Evolutionary conservation across 1,284 basidiomycete genomes (phyloP).

Genomic region (Tilletia setariae): DNA sequence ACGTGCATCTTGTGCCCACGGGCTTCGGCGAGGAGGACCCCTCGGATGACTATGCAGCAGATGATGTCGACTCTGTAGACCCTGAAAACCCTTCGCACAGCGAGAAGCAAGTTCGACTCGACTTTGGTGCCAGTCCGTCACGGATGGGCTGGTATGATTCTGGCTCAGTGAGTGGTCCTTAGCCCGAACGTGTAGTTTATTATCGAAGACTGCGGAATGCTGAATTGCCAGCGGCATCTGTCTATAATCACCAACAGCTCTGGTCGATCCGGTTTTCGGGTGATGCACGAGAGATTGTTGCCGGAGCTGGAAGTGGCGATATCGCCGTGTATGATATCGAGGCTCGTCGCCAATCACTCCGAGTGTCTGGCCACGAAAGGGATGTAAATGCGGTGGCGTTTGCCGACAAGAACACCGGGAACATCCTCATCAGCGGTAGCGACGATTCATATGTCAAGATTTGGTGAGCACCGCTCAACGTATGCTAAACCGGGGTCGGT

Average conservation of each 20-base stretch:
- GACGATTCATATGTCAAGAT: constrained; percentile 93
- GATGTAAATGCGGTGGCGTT: constrained; percentile 94
- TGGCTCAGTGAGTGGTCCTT: constrained; percentile 34
- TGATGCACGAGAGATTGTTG: constrained; percentile 83
- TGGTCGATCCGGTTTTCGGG: constrained; percentile 94
- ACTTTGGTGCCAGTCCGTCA: constrained; percentile 55
- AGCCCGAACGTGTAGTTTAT: neutral
- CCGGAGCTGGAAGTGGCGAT: constrained; percentile 63
- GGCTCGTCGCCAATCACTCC: constrained; percentile 72
- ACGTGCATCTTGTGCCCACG: constrained; percentile 84
- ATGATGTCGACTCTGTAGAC: constrained; percentile 27
- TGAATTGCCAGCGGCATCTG: neutral
- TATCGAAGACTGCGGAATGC: neutral
- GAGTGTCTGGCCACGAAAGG: constrained; percentile 76
- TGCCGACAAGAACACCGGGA: constrained; percentile 85
- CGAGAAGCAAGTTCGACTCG: constrained; percentile 47
- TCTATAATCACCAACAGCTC: constrained; percentile 58
- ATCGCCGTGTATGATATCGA: constrained; percentile 82
- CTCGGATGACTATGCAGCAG: neutral
- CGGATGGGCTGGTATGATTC: constrained; percentile 45
- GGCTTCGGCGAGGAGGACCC: constrained; percentile 57
- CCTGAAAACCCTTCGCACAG: constrained; percentile 19
- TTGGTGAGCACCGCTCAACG: constrained; percentile 58
- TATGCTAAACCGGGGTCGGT: neutral
- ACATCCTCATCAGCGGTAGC: constrained; percentile 86